phyloP scores from a whole-genome alignment of 2,329 filamentous ascomycete species.

The Penicillium hesseltinei region DNA sequence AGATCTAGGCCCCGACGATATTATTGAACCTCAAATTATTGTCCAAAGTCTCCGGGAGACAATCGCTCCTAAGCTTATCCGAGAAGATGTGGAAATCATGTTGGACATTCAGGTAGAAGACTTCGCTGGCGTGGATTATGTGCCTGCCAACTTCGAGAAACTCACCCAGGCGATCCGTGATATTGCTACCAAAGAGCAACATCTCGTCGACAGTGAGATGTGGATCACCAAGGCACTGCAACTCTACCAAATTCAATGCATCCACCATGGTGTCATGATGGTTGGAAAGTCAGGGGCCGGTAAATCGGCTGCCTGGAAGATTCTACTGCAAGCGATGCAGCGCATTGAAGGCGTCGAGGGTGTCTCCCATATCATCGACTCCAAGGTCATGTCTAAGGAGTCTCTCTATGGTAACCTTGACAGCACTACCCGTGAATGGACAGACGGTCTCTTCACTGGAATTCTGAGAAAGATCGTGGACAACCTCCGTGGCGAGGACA shows the following conservation, averaged over 20 bases:
- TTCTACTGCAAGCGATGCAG: constrained; percentile 86
- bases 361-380: constrained; percentile 95
- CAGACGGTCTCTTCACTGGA: constrained; percentile 95
- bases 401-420: constrained; percentile 93
- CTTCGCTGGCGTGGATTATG: constrained; percentile 90
- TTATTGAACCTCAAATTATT: constrained; percentile 93
- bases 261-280: constrained; percentile 99
- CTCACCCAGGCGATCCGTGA: constrained; percentile 78
- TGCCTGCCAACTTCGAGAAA: constrained; percentile 79
- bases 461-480: constrained; percentile 98
- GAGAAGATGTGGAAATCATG: constrained; percentile 87
- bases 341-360: constrained; percentile 89
- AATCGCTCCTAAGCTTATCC: constrained; percentile 95
- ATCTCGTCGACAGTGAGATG: constrained; percentile 84
- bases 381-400: constrained; percentile 99
- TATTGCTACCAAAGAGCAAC: constrained; percentile 72
- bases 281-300: constrained; percentile 96
- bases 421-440: constrained; percentile 97
- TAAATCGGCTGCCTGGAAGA: constrained; percentile 93
- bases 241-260: constrained; percentile 94
- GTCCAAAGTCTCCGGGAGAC: constrained; percentile 98
- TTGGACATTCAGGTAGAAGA: constrained; percentile 75
- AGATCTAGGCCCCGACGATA: constrained; percentile 62
- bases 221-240: constrained; percentile 99
- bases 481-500: constrained; percentile 94